phyloP scores from a whole-genome alignment of 164 flowering plant genomes.

The Houttuynia cordata region DNA sequence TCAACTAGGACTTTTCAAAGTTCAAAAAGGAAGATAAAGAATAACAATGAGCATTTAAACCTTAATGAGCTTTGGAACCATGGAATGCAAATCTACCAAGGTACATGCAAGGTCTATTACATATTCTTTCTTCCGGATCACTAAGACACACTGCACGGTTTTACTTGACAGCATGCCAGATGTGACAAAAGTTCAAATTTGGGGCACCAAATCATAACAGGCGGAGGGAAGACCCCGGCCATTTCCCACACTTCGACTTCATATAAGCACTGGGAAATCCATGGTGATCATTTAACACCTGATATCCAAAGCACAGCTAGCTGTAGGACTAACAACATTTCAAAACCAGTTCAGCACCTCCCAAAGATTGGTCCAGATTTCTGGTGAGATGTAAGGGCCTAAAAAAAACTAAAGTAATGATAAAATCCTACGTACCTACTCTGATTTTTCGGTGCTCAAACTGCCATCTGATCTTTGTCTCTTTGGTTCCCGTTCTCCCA shows the following conservation, averaged over 20 bases:
- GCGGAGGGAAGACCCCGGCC: not conserved
- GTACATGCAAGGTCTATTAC: not conserved
- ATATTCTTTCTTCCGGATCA: not conserved
- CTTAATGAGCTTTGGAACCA: not conserved
- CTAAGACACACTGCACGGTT: not conserved
- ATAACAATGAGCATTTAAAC: not conserved
- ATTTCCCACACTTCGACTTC: not conserved
- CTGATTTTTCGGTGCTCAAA: conserved; percentile 19
- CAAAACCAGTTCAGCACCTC: not conserved
- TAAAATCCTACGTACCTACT: conserved; percentile 6
- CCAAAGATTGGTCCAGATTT: not conserved
- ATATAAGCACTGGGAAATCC: not conserved
- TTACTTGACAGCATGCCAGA: not conserved
- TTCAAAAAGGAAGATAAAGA: no score
- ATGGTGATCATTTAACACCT: not conserved
- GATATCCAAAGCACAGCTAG: not conserved
- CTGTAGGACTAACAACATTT: not conserved
- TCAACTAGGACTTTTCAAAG: no score
- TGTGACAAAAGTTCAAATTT: not conserved
- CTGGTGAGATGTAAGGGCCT: not conserved
- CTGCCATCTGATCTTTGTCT: conserved; percentile 30
- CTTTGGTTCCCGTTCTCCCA: conserved; percentile 76
- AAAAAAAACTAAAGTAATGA: not conserved
- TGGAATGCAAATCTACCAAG: not conserved
- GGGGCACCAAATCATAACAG: not conserved